Evolutionary conservation across 495 filamentous ascomycete species (phyloP).

Genomic region (Aspergillus ostianus): DNA sequence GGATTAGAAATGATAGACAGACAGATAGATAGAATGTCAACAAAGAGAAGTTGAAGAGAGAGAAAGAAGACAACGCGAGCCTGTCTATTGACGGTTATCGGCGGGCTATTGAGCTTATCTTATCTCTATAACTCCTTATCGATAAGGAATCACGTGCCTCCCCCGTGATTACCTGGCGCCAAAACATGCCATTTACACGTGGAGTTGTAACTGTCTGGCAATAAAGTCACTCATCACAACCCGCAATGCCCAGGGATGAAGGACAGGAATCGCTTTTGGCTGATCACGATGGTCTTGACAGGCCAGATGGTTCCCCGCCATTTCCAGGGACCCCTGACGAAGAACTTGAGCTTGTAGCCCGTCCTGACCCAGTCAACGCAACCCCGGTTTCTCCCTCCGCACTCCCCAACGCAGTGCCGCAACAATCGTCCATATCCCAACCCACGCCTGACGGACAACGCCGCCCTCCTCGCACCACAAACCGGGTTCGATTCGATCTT

Average conservation of each 20-base stretch:
- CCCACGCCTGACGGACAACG: conserved; percentile 44
- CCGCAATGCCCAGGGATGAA: conserved; percentile 49
- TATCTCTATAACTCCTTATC: conserved; percentile 15
- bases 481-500: conserved; percentile 89
- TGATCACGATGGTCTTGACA: conserved; percentile 29
- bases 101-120: conserved; percentile 2
- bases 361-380: conserved; percentile 19
- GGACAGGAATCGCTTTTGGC: conserved; percentile 27
- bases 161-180: conserved; percentile 19
- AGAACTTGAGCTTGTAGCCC: conserved; percentile 29
- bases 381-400: conserved; percentile 16
- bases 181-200: conserved; percentile 13
- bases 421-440: conserved; percentile 46
- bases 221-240: conserved; percentile 11
- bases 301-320: conserved; percentile 27
- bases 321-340: conserved; percentile 12
- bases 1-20: no score
- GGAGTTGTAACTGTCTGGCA: conserved; percentile 4
- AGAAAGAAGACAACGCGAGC: background rate
- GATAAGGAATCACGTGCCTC: conserved; percentile 22
- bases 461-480: conserved; percentile 71
- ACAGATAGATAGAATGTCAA: no score
- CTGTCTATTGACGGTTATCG: no score
- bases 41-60: no score
- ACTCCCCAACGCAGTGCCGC: conserved; percentile 21